Evolutionary conservation across 2,329 filamentous ascomycete genomes (phyloP), one percentile per base, ranked within the genome.

Genomic region (Lecanicillium sp.): DNA sequence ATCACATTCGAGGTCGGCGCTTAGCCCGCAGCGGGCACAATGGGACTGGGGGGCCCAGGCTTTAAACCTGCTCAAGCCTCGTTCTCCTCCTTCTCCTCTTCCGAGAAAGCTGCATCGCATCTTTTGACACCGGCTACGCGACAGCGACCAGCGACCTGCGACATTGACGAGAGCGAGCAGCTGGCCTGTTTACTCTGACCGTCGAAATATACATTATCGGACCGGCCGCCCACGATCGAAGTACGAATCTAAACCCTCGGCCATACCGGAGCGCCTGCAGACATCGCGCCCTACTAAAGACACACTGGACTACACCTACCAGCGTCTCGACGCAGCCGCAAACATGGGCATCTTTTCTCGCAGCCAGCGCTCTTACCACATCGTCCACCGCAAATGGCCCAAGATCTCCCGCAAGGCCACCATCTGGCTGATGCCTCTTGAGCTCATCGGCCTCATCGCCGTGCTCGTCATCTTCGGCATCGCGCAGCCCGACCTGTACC

Each of bases 391-490:
- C 55, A 68, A 70, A 64, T 81, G 77, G 78, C 79, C 64, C 66
- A 74, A 67, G 67, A 29, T 55, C 11, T 50, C 63, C 26, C 77
- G 64, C 64, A 74, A 63, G 65, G 79, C 63, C 60, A 81, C 75
- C 71, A 83, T 68, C 74, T 79, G 65, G 60, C 70, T 87, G 54
- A 78, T 90, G 70, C 59, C 78, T 42, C 60, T 81, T 44, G 87
- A 91, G 67, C 74, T 90, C 44, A 66, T 69, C 30, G 75, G 82
- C 53, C 78, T 83, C 20, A 71, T 91, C 48, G 75, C 81, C 14
- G 68, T 78, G 42, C 75, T 91, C 54, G 75, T 86, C 30, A 73
- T 90, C 44, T 87, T 86, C 61, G 85, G 81, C 55, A 80, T 90
- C 58, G 78, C 85, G 27, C 81, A 86, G 56, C 86, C 86, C 14